Percentiles rank a stretch among this genome's conserved stretches.
These are phyloP conservation scores for Sherardia arvensis DNA, from an alignment of 257 asterid genomes.

Conservation along the genomic window DNA sequence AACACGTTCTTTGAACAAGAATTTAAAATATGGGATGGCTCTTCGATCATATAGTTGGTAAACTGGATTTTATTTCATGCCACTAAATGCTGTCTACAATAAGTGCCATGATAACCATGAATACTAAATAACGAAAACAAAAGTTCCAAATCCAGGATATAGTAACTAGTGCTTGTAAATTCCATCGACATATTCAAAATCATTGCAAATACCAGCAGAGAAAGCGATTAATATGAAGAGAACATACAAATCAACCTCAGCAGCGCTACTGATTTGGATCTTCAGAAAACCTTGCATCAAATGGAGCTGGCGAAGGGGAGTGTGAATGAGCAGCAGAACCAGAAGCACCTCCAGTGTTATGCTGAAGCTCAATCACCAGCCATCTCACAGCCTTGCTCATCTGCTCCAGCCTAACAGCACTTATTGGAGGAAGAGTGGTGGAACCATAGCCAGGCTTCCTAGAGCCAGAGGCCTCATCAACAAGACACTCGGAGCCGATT, in stretches of 20 bases:
- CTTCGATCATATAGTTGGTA: not conserved
- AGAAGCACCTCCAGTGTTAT: slow-evolving; percentile 62
- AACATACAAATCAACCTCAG: not conserved
- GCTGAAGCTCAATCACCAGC: slow-evolving; percentile 85
- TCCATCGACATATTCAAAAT: not conserved
- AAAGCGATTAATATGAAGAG: not conserved
- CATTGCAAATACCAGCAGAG: not conserved
- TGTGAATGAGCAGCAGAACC: slow-evolving; percentile 46
- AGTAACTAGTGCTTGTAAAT: not conserved
- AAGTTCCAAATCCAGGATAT: not conserved
- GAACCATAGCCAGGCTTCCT: slow-evolving; percentile 54
- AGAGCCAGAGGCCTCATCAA: slow-evolving; percentile 93
- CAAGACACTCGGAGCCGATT: slow-evolving; percentile 93
- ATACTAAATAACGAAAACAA: not conserved
- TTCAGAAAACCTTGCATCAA: slow-evolving; percentile 87
- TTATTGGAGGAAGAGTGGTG: slow-evolving; percentile 75
- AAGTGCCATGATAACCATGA: not conserved
- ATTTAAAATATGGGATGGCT: too few species aligned
- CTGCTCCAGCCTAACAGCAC: slow-evolving; percentile 96
- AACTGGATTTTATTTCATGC: not conserved
- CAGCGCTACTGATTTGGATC: slow-evolving; percentile 74
- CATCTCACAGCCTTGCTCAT: slow-evolving; percentile 97
- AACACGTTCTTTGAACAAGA: too few species aligned
- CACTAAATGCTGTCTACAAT: not conserved
- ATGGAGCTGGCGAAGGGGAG: slow-evolving; percentile 55